Conservation (phyloP, 2,329 filamentous ascomycete genomes). For the Pseudogymnoascus sp. region DNA sequence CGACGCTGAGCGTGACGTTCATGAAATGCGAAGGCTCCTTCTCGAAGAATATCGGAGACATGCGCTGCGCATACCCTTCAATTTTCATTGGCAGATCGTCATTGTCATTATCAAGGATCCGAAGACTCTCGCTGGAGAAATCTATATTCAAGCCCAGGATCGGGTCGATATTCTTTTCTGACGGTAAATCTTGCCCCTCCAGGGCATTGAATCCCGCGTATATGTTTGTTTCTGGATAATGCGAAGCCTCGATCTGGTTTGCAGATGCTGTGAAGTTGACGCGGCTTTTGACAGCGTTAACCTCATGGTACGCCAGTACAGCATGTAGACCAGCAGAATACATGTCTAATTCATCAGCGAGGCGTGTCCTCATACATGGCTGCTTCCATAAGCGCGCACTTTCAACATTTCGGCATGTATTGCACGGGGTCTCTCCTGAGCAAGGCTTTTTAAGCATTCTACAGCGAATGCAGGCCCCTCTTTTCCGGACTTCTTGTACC, state of each 20-base stretch:
- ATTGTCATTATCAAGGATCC: slow-evolving; percentile 53
- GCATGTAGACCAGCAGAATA: slow-evolving; percentile 57
- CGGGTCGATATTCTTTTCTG: slow-evolving; percentile 29
- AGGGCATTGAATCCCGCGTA: slow-evolving; percentile 25
- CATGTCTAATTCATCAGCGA: slow-evolving; percentile 53
- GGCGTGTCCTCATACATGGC: slow-evolving; percentile 53
- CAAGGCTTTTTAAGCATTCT: slow-evolving; percentile 59
- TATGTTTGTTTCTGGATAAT: slow-evolving; percentile 43
- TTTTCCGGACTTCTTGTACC: slow-evolving; percentile 55
- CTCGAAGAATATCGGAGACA: slow-evolving; percentile 48
- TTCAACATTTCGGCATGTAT: slow-evolving; percentile 55
- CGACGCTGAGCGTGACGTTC: slow-evolving; percentile 47
- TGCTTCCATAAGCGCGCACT: slow-evolving; percentile 57
- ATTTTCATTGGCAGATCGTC: slow-evolving; percentile 52
- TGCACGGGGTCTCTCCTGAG: slow-evolving; percentile 54
- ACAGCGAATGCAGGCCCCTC: slow-evolving; percentile 58
- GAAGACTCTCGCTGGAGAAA: slow-evolving; percentile 28
- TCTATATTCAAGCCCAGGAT: slow-evolving; percentile 22
- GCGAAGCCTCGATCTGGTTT: slow-evolving; percentile 43
- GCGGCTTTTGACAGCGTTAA: slow-evolving; percentile 46
- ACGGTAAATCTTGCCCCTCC: slow-evolving; percentile 17
- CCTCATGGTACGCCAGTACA: slow-evolving; percentile 50
- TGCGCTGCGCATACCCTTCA: slow-evolving; percentile 51
- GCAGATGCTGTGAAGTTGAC: slow-evolving; percentile 40
- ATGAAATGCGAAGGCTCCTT: slow-evolving; percentile 53